Evolutionary conservation across 371 early-diverging fungal genomes (phyloP), one percentile per base, ranked within the genome.

Genomic region (Mycotypha africana): DNA sequence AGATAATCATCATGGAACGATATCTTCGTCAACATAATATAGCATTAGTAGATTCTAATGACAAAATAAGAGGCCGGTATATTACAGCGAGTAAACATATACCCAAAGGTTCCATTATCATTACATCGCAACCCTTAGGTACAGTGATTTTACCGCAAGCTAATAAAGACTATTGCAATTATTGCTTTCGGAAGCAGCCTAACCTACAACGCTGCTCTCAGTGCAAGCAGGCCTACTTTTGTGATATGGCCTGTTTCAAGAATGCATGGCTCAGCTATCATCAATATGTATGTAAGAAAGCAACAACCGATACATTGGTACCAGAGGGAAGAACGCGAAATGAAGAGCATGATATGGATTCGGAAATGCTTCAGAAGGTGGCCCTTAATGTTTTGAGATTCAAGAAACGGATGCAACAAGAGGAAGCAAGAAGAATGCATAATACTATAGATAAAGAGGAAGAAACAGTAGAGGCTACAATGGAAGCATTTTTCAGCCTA

Each of bases 181-280:
- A 67, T 22, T 73, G 74, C 30, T 73, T 68, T 38, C 42, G 63
- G 47, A 59, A 59, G 31, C 55, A 61, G 19, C 40, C 55, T 16
- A 53, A 62, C 7, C 47, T 66, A 4, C 68, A 73, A 40, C 60
- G 74, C 22, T 73, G 74, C 23, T 69, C 74, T n/a, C 67, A 58
- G n/a, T 73, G 74, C 24, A 66, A 69, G 26, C 36, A 56, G 20
- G 67, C 63, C 16, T 73, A 67, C 30, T 73, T 69, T 50, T 73
- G 74, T 38, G 63, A 67, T 19, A 62, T 62, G 53, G 52, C 36
- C 0, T 73, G 74, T 20, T 73, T 73, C 36, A 60, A 65, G 34
- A 73, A 73, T 26, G 74, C 74, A 22, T 73, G 74, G 74, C 39
- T 67, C 9, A 58, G 61, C 31, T 62, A 69, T 20, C 74, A 73